Percentiles rank a stretch among this genome's conserved stretches.
Conservation (phyloP, 805 yeast species). For the Yamadazyma philogaea region DNA sequence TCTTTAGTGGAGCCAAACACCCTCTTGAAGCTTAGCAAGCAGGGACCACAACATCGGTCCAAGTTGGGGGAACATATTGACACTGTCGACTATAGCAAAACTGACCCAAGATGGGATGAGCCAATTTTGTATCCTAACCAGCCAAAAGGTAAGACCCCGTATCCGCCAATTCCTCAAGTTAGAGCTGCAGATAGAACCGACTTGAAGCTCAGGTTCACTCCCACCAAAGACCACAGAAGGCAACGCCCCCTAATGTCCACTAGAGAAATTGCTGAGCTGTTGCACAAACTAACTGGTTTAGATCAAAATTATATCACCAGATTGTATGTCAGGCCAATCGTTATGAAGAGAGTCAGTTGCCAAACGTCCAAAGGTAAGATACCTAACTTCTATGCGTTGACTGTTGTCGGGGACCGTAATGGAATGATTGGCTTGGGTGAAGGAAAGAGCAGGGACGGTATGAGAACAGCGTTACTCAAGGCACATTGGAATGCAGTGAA, state of each 20-base stretch:
- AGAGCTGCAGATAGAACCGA: constrained; percentile 51
- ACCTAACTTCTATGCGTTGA: constrained; percentile 74
- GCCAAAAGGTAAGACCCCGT: constrained; percentile 48
- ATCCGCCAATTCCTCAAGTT: constrained; percentile 55
- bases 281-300: constrained; percentile 64
- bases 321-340: constrained; percentile 62
- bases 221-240: constrained; percentile 13
- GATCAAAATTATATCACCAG: constrained; percentile 57
- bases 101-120: constrained; percentile 77
- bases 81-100: constrained; percentile 53
- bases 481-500: constrained; percentile 95
- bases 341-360: constrained; percentile 78
- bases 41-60: constrained; percentile 29
- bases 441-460: constrained; percentile 81
- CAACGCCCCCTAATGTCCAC: constrained; percentile 16
- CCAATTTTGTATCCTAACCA: constrained; percentile 50
- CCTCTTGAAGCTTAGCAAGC: constrained; percentile 38
- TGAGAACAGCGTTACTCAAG: constrained; percentile 69
- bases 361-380: constrained; percentile 93
- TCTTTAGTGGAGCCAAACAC: constrained; percentile 65
- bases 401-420: constrained; percentile 87
- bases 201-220: constrained; percentile 34
- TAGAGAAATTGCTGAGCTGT: constrained; percentile 46
- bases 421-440: constrained; percentile 96
- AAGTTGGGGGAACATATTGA: constrained; percentile 52